Evolutionary conservation across 129 eudicot genomes (phyloP).

Genomic region (Flaveria robusta): DNA sequence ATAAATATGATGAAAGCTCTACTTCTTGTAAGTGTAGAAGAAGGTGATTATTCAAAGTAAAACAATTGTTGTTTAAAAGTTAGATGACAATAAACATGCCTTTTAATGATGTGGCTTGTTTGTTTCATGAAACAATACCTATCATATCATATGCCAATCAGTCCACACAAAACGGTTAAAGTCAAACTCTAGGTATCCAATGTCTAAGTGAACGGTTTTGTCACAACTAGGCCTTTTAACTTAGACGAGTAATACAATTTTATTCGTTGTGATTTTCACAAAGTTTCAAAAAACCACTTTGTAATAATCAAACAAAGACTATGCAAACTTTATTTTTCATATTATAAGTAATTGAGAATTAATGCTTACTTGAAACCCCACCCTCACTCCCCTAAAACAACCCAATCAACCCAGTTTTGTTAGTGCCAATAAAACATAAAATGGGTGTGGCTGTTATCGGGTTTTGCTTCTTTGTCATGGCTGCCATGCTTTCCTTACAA

Average conservation of each 20-base stretch:
- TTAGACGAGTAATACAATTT: neutral
- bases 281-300: constrained; percentile 1
- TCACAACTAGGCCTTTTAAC: constrained; percentile 28
- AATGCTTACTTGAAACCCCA: neutral
- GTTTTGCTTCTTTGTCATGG: constrained; percentile 27
- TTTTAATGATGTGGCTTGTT: neutral
- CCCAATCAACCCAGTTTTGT: neutral
- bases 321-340: neutral
- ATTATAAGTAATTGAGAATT: constrained; percentile 8
- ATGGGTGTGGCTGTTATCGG: neutral
- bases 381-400: neutral
- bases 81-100: too few species aligned
- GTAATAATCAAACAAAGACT: constrained; percentile 23
- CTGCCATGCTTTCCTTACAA: constrained; percentile 5
- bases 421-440: neutral
- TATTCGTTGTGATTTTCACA: constrained; percentile 25
- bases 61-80: too few species aligned
- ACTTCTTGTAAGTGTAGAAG: too few species aligned
- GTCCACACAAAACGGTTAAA: neutral
- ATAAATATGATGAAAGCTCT: too few species aligned
- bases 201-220: constrained; percentile 20
- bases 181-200: constrained; percentile 22
- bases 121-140: constrained; percentile 13
- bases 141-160: neutral
- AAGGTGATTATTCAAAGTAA: too few species aligned